phyloP scores from a whole-genome alignment of 306 rosid species.

The Quercus ilex region DNA sequence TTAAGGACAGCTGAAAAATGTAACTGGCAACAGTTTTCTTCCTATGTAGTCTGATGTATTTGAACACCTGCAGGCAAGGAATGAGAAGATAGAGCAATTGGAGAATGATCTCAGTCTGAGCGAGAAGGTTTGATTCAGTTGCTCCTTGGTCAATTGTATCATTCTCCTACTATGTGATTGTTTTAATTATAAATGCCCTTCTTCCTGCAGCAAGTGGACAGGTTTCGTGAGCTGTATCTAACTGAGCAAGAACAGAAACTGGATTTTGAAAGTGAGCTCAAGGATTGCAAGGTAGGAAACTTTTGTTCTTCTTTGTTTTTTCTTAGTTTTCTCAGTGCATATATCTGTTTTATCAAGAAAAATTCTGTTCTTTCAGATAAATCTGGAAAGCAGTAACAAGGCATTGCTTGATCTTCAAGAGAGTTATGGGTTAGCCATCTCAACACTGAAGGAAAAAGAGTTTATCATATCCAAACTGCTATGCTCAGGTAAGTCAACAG shows the following conservation, averaged over 20 bases:
- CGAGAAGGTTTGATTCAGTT: slow-evolving; percentile 50
- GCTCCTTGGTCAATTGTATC: neutral
- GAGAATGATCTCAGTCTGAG: slow-evolving; percentile 65
- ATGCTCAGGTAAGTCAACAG: slow-evolving; percentile 56
- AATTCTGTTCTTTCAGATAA: slow-evolving; percentile 42
- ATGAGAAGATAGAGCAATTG: slow-evolving; percentile 78
- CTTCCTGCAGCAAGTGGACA: slow-evolving; percentile 67
- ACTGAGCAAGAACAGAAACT: slow-evolving; percentile 75
- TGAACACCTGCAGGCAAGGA: slow-evolving; percentile 51
- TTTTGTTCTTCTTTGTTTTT: neutral
- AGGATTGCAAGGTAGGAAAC: slow-evolving; percentile 63
- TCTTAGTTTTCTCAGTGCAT: neutral
- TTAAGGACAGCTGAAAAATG: slow-evolving; percentile 5
- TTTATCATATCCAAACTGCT: slow-evolving; percentile 59
- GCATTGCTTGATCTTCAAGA: slow-evolving; percentile 71
- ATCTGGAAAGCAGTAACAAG: slow-evolving; percentile 50
- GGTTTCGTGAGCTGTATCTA: slow-evolving; percentile 66
- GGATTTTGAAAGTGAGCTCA: slow-evolving; percentile 66
- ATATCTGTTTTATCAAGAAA: slow-evolving; percentile 14
- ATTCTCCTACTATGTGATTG: neutral
- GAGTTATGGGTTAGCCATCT: slow-evolving; percentile 46
- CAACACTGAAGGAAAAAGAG: slow-evolving; percentile 74
- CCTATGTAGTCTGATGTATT: slow-evolving; percentile 19
- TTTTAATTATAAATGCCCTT: slow-evolving; percentile 1
- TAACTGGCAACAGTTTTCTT: slow-evolving; percentile 4